Base-by-base conservation (phyloP, 257 asterid species). In the Linaria vulgaris region DNA sequence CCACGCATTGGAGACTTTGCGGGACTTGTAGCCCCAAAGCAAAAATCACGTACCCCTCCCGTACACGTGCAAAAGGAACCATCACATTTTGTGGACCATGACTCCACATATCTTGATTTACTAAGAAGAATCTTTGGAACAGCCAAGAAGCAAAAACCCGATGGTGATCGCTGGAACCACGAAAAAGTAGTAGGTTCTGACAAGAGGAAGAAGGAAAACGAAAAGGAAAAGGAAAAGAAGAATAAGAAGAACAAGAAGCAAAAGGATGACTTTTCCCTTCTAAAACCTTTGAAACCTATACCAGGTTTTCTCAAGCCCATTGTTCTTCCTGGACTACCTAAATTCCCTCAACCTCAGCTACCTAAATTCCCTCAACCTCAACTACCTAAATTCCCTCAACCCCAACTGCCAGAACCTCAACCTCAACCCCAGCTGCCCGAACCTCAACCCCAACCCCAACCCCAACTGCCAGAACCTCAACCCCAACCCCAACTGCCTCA, bases 351-450 rank as follows among this genome's bases (percentile, higher is more conserved):
- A 34, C 11, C 41, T n/a, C n/a, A n/a, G n/a, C 41, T 8, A 34
- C 9, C 10, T 7, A 3, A 4, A 4, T 3, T 34, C 41, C 41
- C 41, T 34, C 5, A 8, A 56, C 63, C 31, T 58, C 27, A 27
- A 15, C 44, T n/a, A n/a, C n/a, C n/a, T n/a, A n/a, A n/a, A n/a
- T n/a, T 23, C n/a, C 27, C 48, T 57, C 47, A 16, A 56, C 46
- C 61, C 4, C 23, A 56, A 56, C 24, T 44, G 27, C 24, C 61
- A 5, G 8, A 56, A 56, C 24, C 61, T 55, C 5, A 54, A 56
- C 44, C 45, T 30, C 37, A 30, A 30, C 37, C 37, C 6, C 5
- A n/a, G n/a, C n/a, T n/a, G n/a, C n/a, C 6, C 6, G 34, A 27
- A 6, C 34, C 4, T 2, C 34, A 27, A 27, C 34, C 34, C 6